Evolutionary conservation across 805 yeast species (phyloP), one percentile per base, ranked within the genome.

Genomic region (Trichomonascus vanleenenianus): DNA sequence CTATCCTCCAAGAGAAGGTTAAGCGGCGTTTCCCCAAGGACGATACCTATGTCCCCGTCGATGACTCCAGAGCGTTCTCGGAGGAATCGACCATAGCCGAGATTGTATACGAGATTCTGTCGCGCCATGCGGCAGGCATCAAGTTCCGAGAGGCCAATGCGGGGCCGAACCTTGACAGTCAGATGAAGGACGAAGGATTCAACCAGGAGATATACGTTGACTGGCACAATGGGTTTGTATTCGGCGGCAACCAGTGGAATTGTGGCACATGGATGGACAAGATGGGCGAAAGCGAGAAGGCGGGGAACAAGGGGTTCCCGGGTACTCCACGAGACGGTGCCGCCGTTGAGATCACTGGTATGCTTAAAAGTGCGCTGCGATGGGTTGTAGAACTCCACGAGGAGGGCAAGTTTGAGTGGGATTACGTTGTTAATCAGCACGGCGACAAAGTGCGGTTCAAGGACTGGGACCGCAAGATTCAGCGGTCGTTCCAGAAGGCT

Each of bases 191-290:
- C 60, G 86, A 84, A 57, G 98, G 98, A 0, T 91, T 91, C 70
- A 83, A 91, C 61, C 89, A 91, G 39, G 75, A 77, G 51, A 75
- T 89, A 1, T 57, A 66, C 47, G 87, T 89, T 39, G 97, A 91
- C 61, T 91, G 97, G 97, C 57, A 68, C 0, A 88, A 85, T 10
- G 98, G 98, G 1, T 67, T 93, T 27, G 69, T 89, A 3, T 83
- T 79, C 62, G 98, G 97, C 39, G 97, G 98, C 1, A 85, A 85
- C 41, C 95, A 85, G 63, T 78, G 67, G 62, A 91, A 91, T 61
- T 91, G 98, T 68, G 98, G 98, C 18, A 93, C 98, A 0, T 91
- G 98, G 98, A 91, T 89, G 96, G 98, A 91, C 66, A 91, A 91
- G 67, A 91, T 91, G 97, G 98, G 98, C 20, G 97, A 93, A 67